A percentile compares a stretch with the other conserved stretches of the same genome.
These are phyloP conservation scores for Myxozyma vanderwaltii DNA, from an alignment of 805 yeast species.

Conservation along the genomic window DNA sequence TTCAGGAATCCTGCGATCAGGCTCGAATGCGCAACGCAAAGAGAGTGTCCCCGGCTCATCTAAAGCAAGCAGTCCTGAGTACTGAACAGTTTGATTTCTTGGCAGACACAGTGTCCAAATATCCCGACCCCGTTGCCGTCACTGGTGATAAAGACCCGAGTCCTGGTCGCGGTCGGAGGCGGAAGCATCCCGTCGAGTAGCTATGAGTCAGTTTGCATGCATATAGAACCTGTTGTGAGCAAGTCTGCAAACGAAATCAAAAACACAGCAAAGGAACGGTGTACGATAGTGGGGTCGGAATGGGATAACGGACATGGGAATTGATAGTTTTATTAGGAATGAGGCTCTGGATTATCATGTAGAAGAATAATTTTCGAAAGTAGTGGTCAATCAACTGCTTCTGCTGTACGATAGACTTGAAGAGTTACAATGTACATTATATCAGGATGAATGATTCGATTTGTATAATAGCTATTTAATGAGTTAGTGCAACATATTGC, in stretches of 20 bases:
- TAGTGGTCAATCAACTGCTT: too few relatives aligned
- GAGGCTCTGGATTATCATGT: background rate
- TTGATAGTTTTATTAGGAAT: too few relatives aligned
- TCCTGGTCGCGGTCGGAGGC: slow-evolving; percentile 27
- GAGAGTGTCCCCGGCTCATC: slow-evolving; percentile 78
- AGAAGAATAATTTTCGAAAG: background rate
- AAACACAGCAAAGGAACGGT: background rate
- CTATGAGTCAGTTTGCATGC: too few relatives aligned
- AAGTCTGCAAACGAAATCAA: too few relatives aligned
- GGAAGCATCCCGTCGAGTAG: slow-evolving; percentile 17
- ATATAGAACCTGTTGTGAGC: too few relatives aligned
- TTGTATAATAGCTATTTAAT: background rate
- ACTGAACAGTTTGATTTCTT: slow-evolving; percentile 94
- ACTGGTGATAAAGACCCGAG: slow-evolving; percentile 10
- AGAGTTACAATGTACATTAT: background rate
- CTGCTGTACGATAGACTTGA: background rate
- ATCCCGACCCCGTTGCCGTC: slow-evolving; percentile 49
- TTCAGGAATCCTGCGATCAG: slow-evolving; percentile 76
- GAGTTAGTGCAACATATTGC: too few relatives aligned
- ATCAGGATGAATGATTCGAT: background rate
- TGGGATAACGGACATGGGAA: background rate
- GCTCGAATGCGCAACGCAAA: slow-evolving; percentile 75
- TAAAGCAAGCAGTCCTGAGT: slow-evolving; percentile 77
- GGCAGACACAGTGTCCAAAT: slow-evolving; percentile 70
- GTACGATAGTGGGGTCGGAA: background rate